These are phyloP conservation scores for Globisporangium radiosum DNA, from an alignment of 352 stramenopile genomes.

Conservation along the genomic window DNA sequence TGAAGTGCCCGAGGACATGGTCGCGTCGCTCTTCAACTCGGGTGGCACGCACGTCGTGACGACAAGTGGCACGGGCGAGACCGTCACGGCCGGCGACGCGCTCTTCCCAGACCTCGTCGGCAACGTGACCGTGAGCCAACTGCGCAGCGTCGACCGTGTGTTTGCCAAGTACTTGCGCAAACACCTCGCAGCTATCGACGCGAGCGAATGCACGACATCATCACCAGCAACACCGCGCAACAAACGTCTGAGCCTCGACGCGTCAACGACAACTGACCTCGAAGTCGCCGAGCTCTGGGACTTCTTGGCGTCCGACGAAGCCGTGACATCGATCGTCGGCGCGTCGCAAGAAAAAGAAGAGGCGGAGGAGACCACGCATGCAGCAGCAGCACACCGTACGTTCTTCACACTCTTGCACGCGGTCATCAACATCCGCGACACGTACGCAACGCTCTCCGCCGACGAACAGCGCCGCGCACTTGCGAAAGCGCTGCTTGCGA, in stretches of 20 bases:
- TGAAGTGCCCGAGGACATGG: conserved; percentile 36
- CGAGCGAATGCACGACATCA: background rate
- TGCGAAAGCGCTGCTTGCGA: conserved; percentile 53
- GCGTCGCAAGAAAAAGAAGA: conserved; percentile 1
- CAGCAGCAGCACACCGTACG: conserved; percentile 48
- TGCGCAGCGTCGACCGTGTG: conserved; percentile 45
- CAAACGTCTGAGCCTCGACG: conserved; percentile 7
- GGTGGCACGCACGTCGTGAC: conserved; percentile 46
- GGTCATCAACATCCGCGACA: conserved; percentile 51
- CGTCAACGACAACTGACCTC: conserved; percentile 5
- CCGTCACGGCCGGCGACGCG: conserved; percentile 14
- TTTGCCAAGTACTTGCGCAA: conserved; percentile 49
- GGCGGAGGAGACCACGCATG: conserved; percentile 23
- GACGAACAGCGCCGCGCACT: conserved; percentile 35
- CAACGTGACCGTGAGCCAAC: conserved; percentile 28
- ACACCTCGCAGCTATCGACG: conserved; percentile 17
- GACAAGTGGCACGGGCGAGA: conserved; percentile 9
- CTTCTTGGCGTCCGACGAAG: conserved; percentile 52
- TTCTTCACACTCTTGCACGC: conserved; percentile 56
- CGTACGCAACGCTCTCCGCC: conserved; percentile 31
- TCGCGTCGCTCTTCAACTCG: conserved; percentile 59
- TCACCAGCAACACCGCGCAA: background rate
- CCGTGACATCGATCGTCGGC: conserved; percentile 26
- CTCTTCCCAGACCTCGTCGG: conserved; percentile 25
- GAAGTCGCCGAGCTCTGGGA: conserved; percentile 35